Percentiles rank a stretch among this genome's conserved stretches.
Conservation (phyloP, 176 grass and related monocot species). For the Urochloa ruziziensis region DNA sequence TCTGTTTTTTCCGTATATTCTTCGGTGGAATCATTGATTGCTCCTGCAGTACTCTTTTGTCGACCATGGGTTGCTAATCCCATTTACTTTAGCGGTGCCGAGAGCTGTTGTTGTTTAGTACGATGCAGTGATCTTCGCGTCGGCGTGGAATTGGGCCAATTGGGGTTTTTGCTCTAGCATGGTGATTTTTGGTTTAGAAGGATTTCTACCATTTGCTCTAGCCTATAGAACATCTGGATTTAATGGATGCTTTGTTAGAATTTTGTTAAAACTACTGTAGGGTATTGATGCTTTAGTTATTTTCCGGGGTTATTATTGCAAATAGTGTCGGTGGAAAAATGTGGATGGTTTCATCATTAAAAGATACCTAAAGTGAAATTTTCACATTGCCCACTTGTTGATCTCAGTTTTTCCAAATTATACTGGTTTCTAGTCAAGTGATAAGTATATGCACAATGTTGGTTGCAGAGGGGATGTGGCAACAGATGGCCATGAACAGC, state of each 20-base stretch:
- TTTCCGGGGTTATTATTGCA: not conserved
- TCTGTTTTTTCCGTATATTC: not conserved
- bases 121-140: not conserved
- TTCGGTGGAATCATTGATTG: not conserved
- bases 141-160: slow-evolving; percentile 17
- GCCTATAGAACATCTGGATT: not conserved
- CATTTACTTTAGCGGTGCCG: not conserved
- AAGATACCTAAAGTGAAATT: not conserved
- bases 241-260: not conserved
- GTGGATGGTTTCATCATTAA: slow-evolving; percentile 12
- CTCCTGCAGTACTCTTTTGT: not conserved
- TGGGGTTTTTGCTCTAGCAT: not conserved
- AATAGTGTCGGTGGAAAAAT: slow-evolving; percentile 15
- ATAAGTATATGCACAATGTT: not conserved
- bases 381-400: not conserved
- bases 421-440: not conserved
- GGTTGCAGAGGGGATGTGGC: slow-evolving; percentile 84
- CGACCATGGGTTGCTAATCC: not conserved
- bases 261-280: not conserved
- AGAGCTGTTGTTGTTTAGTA: not conserved
- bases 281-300: not conserved
- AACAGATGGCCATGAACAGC: slow-evolving; percentile 66
- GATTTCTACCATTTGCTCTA: not conserved
- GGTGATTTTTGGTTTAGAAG: not conserved
- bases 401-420: not conserved